These are phyloP conservation scores for Rhodotorula sp. DNA, from an alignment of 1,284 basidiomycete genomes.

Conservation along the genomic window DNA sequence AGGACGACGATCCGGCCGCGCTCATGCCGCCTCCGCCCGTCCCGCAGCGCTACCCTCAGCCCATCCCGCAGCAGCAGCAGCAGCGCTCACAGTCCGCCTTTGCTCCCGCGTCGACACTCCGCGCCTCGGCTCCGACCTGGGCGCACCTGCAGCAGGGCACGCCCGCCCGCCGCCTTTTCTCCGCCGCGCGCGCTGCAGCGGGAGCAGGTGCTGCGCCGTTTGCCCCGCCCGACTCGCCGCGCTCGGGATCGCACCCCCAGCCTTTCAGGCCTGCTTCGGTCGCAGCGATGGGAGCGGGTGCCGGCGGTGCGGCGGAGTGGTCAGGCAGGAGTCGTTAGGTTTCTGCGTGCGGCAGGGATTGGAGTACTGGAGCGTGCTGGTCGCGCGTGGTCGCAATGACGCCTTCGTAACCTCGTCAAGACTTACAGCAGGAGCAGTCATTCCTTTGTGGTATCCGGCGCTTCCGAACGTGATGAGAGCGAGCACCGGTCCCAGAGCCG, in stretches of 20 bases:
- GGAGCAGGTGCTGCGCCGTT: too few species aligned
- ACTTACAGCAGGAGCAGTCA: too few species aligned
- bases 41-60: background rate
- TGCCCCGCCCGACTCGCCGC: too few species aligned
- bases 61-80: background rate
- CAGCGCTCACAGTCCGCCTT: background rate
- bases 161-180: background rate
- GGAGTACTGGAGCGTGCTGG: too few species aligned
- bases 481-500: too few species aligned
- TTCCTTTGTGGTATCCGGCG: too few species aligned
- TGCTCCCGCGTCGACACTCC: background rate
- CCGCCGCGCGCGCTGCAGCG: background rate
- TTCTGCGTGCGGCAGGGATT: too few species aligned
- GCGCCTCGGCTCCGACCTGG: too few species aligned
- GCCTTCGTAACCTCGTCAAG: too few species aligned
- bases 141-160: too few species aligned
- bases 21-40: constrained; percentile 15
- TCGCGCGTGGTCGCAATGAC: too few species aligned
- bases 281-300: background rate
- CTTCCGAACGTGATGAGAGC: too few species aligned
- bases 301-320: background rate
- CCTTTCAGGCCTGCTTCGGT: constrained; percentile 9
- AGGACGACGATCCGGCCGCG: background rate
- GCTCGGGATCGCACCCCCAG: background rate
- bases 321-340: background rate